Evolutionary conservation across 176 grass and related monocot species (phyloP).

Genomic region (Triticum turgidum): DNA sequence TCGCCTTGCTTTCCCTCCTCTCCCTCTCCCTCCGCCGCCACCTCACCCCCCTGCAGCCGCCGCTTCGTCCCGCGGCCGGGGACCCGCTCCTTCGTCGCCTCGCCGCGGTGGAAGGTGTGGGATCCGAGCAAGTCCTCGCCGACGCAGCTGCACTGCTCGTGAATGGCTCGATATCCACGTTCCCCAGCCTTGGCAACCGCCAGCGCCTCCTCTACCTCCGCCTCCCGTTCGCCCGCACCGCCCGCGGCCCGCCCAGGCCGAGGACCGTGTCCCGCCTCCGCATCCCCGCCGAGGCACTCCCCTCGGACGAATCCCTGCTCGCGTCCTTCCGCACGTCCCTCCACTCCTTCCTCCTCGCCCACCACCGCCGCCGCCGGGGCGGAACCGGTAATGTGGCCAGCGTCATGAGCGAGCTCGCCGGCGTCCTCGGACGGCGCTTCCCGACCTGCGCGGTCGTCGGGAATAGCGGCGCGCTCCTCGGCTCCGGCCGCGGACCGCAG

Average conservation of each 20-base stretch:
- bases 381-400: neutral
- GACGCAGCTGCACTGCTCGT: constrained; percentile 12
- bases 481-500: constrained; percentile 37
- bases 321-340: constrained; percentile 25
- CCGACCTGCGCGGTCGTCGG: constrained; percentile 72
- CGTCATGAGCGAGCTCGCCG: constrained; percentile 10
- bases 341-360: constrained; percentile 10
- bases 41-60: neutral
- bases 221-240: neutral
- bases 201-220: constrained; percentile 51
- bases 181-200: constrained; percentile 46
- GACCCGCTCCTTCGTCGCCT: constrained; percentile 29
- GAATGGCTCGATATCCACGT: constrained; percentile 34
- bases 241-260: neutral
- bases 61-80: neutral
- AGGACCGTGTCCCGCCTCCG: constrained; percentile 39
- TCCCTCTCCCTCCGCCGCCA: constrained; percentile 29
- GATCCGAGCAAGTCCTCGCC: neutral
- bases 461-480: constrained; percentile 75
- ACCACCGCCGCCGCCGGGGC: neutral
- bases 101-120: constrained; percentile 11
- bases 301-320: constrained; percentile 24
- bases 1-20: constrained; percentile 15
- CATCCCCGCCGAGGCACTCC: neutral
- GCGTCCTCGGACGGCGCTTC: constrained; percentile 23